Evolutionary conservation across 805 yeast genomes (phyloP), one percentile per base, ranked within the genome.

Genomic region (Nakazawaea anatomiae): DNA sequence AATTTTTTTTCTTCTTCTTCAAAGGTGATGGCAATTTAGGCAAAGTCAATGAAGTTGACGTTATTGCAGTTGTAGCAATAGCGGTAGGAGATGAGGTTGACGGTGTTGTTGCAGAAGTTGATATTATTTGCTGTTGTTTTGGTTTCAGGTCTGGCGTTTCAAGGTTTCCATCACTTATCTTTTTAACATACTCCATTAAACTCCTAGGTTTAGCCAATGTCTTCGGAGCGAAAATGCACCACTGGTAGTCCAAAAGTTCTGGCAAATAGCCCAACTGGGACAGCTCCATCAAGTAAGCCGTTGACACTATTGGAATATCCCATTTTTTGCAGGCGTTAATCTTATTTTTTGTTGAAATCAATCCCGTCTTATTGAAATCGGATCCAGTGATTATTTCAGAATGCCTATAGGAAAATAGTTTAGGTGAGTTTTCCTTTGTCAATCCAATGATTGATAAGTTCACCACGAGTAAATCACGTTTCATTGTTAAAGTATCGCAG

Each of bases 211-310:
- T 55, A 12, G 58, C 56, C 39, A 38, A 30, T 12, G 58, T 46
- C 41, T 59, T 67, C 1, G 82, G 82, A 14, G 79, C 80, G 61
- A 69, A 79, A 1, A 82, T 62, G 58, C 87, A 80, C 85, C 86
- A 81, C 38, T 66, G 61, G 28, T 69, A 65, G 51, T 79, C 76
- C 49, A 70, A 58, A 2, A 81, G 57, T 44, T 71, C 71, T 7
- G 80, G 79, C 11, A 61, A 54, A 1, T 50, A 46, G 1, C 74
- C 73, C 5, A 54, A 52, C 47, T 73, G 70, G 32, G 77, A 58
- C 6, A 73, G 63, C 55, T 79, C 80, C 79, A 85, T 81, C 4
- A 83, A 49, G 55, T 71, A 83, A 0, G 79, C 75, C 1, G 76
- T 53, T 0, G 85, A 75, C 0, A 80, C 76, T n/a, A 83, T 74